Evolutionary conservation across 768 basidiomycete genomes (phyloP).

Genomic region (Cyclocybe cylindracea): DNA sequence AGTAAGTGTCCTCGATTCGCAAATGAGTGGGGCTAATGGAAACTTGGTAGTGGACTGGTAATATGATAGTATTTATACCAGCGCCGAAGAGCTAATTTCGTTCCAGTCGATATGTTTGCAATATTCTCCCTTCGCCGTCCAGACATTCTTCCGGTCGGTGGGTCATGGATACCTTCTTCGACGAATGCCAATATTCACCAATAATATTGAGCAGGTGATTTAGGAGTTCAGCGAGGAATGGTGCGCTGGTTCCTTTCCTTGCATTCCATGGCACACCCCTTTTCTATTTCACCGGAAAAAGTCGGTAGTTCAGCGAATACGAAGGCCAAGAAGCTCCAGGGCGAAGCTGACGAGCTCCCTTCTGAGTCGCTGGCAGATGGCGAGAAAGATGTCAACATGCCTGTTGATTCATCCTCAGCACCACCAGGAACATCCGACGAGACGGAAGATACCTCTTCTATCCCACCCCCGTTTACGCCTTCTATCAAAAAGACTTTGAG

Average conservation of each 20-base stretch:
- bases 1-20: conserved; percentile 37
- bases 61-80: background rate
- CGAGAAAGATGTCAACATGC: conserved; percentile 14
- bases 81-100: conserved; percentile 1
- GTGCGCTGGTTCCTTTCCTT: conserved; percentile 67
- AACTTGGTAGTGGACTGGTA: conserved; percentile 60
- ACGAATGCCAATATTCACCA: background rate
- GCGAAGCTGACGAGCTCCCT: conserved; percentile 35
- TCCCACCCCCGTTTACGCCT: conserved; percentile 67
- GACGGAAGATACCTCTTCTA: conserved; percentile 31
- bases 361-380: conserved; percentile 9
- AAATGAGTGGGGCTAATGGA: background rate
- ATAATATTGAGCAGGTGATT: conserved; percentile 54
- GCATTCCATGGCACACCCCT: conserved; percentile 52
- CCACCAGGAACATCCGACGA: conserved; percentile 30
- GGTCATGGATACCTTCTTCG: background rate
- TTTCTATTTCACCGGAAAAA: conserved; percentile 55
- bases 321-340: conserved; percentile 11
- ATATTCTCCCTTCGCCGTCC: conserved; percentile 86
- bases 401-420: conserved; percentile 27
- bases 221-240: conserved; percentile 80
- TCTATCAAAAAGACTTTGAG: conserved; percentile 60
- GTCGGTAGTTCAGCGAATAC: conserved; percentile 23
- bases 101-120: conserved; percentile 86
- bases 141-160: conserved; percentile 63